Conservation (phyloP, 192 early-diverging fungal species). For the Umbelopsis sp. region DNA sequence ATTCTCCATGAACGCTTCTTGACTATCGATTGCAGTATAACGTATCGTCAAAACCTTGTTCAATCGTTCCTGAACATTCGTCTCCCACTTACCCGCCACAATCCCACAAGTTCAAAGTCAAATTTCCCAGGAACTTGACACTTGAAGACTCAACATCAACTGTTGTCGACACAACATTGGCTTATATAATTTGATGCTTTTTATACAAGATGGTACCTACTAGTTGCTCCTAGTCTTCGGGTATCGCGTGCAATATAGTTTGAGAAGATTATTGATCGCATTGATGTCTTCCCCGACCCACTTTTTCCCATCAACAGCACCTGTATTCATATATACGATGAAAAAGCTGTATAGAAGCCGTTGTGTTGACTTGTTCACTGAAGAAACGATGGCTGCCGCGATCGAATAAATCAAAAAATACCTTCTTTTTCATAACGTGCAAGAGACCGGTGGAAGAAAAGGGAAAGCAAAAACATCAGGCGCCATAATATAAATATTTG, state of each 20-base stretch:
- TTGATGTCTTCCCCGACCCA: conserved; percentile 97
- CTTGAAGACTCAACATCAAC: conserved; percentile 97
- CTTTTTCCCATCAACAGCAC: conserved; percentile 97
- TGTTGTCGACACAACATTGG: conserved; percentile 32
- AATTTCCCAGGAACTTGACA: conserved; percentile 92
- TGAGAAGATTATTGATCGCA: conserved; percentile 98
- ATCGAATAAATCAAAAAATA: no score
- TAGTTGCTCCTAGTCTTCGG: conserved; percentile 92
- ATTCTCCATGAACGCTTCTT: conserved; percentile 96
- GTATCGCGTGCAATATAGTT: conserved; percentile 97
- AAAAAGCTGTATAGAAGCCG: not conserved
- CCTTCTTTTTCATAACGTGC: no score
- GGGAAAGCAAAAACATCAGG: no score
- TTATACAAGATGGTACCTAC: conserved; percentile 42
- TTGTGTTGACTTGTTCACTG: not conserved
- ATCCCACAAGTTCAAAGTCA: conserved; percentile 97
- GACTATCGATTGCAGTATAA: conserved; percentile 46
- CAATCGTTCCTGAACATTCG: not conserved
- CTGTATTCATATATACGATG: conserved; percentile 41
- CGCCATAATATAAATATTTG: no score
- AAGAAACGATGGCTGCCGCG: no score
- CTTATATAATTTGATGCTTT: not conserved
- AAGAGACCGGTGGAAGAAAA: no score
- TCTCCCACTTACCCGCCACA: conserved; percentile 70
- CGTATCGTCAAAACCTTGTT: not conserved